Evolutionary conservation across 257 asterid species (phyloP).

Genomic region (Solanum habrochaites): DNA sequence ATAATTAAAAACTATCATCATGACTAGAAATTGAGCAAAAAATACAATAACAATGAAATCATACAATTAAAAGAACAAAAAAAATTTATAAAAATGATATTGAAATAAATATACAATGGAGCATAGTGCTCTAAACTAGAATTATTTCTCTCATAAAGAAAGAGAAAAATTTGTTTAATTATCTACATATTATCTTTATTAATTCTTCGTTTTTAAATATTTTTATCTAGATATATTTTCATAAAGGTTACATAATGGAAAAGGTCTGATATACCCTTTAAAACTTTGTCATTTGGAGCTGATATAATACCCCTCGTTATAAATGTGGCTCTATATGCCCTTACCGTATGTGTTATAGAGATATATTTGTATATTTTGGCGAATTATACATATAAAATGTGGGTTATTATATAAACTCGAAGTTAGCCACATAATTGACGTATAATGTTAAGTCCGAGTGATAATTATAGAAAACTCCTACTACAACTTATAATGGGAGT

Average conservation of each 20-base stretch:
- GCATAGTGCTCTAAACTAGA: background rate
- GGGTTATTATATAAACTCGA: no score
- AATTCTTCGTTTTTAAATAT: background rate
- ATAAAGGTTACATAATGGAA: background rate
- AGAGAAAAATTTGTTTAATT: background rate
- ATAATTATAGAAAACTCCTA: no score
- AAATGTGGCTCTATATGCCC: no score
- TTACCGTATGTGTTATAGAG: no score
- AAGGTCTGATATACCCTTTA: no score
- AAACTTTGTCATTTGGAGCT: no score
- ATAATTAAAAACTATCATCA: background rate
- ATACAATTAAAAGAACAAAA: background rate
- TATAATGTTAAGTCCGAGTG: no score
- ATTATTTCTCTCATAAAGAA: background rate
- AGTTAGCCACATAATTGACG: no score
- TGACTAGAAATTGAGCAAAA: background rate
- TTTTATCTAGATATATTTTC: background rate
- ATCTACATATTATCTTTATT: background rate
- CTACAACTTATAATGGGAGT: no score
- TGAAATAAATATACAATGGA: background rate
- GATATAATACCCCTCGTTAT: no score
- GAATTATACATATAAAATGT: no score
- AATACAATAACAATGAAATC: background rate
- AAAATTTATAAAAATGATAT: background rate
- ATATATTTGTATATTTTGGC: no score